Evolutionary conservation across 1,139 yeast genomes (phyloP), one percentile per base, ranked within the genome.

Genomic region (Hyphopichia fennica): DNA sequence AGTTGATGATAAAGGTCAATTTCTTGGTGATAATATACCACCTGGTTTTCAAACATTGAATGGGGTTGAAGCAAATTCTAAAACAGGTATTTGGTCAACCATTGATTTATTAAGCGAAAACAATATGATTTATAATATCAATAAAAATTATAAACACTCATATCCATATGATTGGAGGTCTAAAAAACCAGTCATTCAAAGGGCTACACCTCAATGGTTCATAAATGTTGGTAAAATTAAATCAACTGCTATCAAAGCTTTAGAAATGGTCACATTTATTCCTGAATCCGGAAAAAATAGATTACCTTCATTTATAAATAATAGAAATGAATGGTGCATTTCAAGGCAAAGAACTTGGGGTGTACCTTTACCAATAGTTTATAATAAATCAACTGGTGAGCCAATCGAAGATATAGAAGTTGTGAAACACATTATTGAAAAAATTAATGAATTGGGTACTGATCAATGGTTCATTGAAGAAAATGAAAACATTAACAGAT

Each of bases 291-390:
- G 98, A 1, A 67, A 69, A 34, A 84, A 78, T 42, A 72, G 99
- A 49, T 73, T 93, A 33, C 58, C 74, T 2, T 80, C 95, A 29
- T 93, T 91, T 57, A 78, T 91, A 25, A 72, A 70, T 16, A 82
- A 84, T 42, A 79, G 99, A 63, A 81, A 82, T 47, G 99, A 93
- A 59, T 93, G 99, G 99, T 93, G 99, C 64, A 90, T 93, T 38
- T 91, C 98, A 0, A 77, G 99, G 53, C 99, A 93, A 62, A 79
- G 99, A 51, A 77, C 81, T n/a, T 93, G 99, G 99, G 99, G 99
- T 38, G 98, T 93, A 32, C 99, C 99, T 1, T 86, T 93, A 35
- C 99, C 99, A 0, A 93, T 88, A 0, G 66, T 93, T 4, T 87
- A 86, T 60, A 65, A 81, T 47, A 75, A 74, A 41, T 71, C 70